phyloP scores from a whole-genome alignment of 176 grass and related monocot genomes.

The Oropetium thomaeum region DNA sequence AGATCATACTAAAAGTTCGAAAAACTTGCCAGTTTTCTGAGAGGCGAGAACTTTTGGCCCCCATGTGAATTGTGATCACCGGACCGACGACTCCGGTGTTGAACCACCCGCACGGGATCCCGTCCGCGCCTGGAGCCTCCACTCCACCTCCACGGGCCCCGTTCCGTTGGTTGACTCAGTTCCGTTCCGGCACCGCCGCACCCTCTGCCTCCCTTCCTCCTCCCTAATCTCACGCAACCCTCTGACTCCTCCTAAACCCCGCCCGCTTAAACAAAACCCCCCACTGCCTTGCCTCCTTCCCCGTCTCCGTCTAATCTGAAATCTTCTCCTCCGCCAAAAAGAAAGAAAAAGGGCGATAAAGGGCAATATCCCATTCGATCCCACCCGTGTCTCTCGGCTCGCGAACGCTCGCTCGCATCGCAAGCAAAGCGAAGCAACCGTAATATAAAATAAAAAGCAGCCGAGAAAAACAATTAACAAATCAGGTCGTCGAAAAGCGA shows the following conservation, averaged over 20 bases:
- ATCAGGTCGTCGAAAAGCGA: conserved; percentile 33
- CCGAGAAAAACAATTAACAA: background rate
- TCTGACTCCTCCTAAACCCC: conserved; percentile 26
- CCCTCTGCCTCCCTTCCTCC: no score
- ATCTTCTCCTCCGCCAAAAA: background rate
- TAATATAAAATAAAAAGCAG: no score
- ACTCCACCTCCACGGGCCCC: background rate
- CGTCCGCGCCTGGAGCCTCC: background rate
- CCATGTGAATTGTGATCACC: no score
- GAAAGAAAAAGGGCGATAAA: background rate
- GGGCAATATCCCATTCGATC: background rate
- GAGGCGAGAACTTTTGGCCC: no score
- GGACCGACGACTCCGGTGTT: background rate
- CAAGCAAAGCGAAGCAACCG: conserved; percentile 21
- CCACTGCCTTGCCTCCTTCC: background rate
- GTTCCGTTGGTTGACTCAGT: conserved; percentile 45
- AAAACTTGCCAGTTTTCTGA: no score
- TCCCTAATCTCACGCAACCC: background rate
- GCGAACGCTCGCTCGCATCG: conserved; percentile 6
- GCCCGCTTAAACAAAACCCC: background rate
- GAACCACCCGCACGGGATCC: background rate
- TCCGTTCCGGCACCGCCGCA: background rate
- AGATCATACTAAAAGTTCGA: no score
- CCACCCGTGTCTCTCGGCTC: conserved; percentile 9
- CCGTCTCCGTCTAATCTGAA: background rate